phyloP scores from a whole-genome alignment of 805 yeast species.

The Brettanomyces sp. region DNA sequence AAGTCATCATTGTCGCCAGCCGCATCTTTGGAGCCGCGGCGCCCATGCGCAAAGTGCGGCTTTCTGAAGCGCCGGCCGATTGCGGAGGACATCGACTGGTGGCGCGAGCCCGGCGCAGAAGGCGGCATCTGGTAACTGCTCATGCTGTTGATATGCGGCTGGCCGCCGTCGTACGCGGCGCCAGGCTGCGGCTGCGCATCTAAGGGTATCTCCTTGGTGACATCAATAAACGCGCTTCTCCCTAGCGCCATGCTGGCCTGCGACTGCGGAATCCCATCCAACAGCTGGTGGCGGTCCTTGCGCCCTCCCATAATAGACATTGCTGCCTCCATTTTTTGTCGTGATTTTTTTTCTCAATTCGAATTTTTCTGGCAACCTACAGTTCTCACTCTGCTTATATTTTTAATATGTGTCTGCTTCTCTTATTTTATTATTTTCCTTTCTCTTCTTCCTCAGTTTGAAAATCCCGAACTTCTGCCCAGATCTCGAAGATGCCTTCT shows the following conservation, averaged over 20 bases:
- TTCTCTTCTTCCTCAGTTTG: too few species aligned
- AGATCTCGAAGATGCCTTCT: too few species aligned
- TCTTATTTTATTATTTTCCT: too few species aligned
- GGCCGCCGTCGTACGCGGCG: background rate
- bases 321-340: conserved; percentile 25
- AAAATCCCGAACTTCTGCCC: too few species aligned
- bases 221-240: conserved; percentile 36
- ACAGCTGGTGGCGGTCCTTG: conserved; percentile 6
- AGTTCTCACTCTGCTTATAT: too few species aligned
- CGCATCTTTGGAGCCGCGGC: conserved; percentile 17
- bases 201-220: conserved; percentile 32
- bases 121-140: conserved; percentile 2
- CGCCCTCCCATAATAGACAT: conserved; percentile 15
- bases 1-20: conserved; percentile 18
- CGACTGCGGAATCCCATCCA: conserved; percentile 16
- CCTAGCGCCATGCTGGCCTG: conserved; percentile 29
- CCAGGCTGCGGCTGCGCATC: background rate
- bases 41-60: conserved; percentile 18
- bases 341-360: too few species aligned
- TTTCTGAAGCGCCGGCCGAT: conserved; percentile 30
- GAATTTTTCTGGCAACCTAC: too few species aligned
- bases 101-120: background rate
- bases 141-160: conserved; percentile 5
- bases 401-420: too few species aligned
- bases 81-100: conserved; percentile 25